A percentile compares a stretch with the other conserved stretches of the same genome.
phyloP scores from a whole-genome alignment of 2,329 filamentous ascomycete species.

The Coniochaeta hoffmannii region DNA sequence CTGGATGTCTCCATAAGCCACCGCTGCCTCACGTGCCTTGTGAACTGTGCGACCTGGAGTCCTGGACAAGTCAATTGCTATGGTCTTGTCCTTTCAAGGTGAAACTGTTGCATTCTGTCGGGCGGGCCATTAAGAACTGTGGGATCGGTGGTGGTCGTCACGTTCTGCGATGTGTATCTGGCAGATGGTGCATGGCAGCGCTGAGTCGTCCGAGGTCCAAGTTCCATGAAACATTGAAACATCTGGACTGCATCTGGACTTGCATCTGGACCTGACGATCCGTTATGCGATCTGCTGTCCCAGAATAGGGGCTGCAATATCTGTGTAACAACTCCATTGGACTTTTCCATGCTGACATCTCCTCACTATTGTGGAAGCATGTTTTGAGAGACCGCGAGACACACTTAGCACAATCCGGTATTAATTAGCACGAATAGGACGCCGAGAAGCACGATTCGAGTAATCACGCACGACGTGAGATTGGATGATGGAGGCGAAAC shows the following conservation, averaged over 20 bases:
- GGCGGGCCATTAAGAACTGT: neutral
- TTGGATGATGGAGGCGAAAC: neutral
- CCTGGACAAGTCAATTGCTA: too few species aligned
- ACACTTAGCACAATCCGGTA: neutral
- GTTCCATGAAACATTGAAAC: neutral
- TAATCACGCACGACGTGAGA: neutral
- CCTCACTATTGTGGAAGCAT: neutral
- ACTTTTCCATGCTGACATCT: neutral
- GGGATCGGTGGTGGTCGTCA: neutral
- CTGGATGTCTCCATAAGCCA: neutral
- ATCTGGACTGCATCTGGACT: neutral
- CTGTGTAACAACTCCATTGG: neutral
- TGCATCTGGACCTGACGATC: constrained; percentile 1
- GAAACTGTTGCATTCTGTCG: neutral
- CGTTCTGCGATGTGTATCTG: neutral
- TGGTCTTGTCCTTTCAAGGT: neutral
- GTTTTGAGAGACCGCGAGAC: neutral
- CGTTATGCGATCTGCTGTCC: neutral
- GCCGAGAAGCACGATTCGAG: neutral
- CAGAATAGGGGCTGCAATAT: neutral
- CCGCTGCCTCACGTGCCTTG: neutral
- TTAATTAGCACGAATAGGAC: neutral
- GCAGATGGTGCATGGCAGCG: neutral
- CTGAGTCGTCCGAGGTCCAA: neutral
- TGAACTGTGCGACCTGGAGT: neutral